Conservation (phyloP, 1,139 yeast species). For the Petasospora fabianii region DNA sequence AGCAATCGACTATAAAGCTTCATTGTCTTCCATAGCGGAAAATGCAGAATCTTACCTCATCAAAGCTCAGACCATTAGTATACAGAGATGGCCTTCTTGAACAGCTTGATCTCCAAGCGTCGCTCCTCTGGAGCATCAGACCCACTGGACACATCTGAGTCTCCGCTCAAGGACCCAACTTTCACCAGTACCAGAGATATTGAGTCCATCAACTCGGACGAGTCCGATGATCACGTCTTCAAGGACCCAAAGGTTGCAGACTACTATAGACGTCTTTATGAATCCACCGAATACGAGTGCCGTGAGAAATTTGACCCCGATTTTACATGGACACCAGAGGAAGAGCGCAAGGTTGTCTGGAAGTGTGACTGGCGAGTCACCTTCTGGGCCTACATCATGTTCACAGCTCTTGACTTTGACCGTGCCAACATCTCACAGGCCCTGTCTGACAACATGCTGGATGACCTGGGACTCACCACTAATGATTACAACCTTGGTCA, state of each 20-base stretch:
- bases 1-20: too few species aligned
- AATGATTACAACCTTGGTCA: slow-evolving; percentile 47
- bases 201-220: slow-evolving; percentile 3
- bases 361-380: slow-evolving; percentile 45
- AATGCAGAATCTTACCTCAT: too few species aligned
- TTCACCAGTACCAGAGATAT: background rate
- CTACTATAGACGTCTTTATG: slow-evolving; percentile 39
- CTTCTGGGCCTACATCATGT: slow-evolving; percentile 46
- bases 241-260: slow-evolving; percentile 40
- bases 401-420: slow-evolving; percentile 49
- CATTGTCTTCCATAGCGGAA: too few species aligned
- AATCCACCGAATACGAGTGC: slow-evolving; percentile 40
- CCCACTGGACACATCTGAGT: too few species aligned
- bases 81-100: too few species aligned
- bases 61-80: too few species aligned
- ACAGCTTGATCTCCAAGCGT: too few species aligned
- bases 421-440: slow-evolving; percentile 50
- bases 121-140: too few species aligned
- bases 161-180: background rate
- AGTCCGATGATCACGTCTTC: slow-evolving; percentile 11
- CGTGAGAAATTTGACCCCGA: slow-evolving; percentile 41
- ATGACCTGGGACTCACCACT: slow-evolving; percentile 42
- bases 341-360: slow-evolving; percentile 38
- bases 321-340: slow-evolving; percentile 42
- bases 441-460: slow-evolving; percentile 43